Percentiles rank a stretch among this genome's conserved stretches.
These are phyloP conservation scores for Colletotrichum sp. DNA, from an alignment of 2,329 filamentous ascomycete genomes.

Conservation along the genomic window DNA sequence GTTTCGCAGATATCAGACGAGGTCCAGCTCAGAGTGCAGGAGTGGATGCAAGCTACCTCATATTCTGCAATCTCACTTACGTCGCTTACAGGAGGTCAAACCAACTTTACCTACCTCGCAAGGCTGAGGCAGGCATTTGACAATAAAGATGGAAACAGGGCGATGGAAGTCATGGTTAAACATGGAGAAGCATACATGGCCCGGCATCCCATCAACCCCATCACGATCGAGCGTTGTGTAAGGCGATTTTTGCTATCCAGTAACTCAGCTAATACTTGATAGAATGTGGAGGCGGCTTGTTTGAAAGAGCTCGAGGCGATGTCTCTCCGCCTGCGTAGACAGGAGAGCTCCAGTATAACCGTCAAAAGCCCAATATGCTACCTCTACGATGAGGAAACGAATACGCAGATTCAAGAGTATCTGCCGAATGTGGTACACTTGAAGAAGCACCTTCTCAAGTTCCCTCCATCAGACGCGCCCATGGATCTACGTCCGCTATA, in stretches of 20 bases:
- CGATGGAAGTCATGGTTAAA: neutral
- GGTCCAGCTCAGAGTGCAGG: neutral
- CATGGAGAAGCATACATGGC: neutral
- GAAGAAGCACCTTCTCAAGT: conserved; percentile 50
- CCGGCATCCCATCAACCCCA: neutral
- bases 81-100: neutral
- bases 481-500: conserved; percentile 33
- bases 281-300: neutral
- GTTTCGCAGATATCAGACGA: neutral
- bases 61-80: neutral
- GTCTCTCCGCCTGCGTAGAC: neutral
- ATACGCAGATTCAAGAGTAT: conserved; percentile 61
- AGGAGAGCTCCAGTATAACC: conserved; percentile 17
- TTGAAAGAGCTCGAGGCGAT: neutral
- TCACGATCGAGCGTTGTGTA: neutral
- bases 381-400: conserved; percentile 48
- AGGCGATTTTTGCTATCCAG: neutral
- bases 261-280: neutral
- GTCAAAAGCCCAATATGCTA: conserved; percentile 54
- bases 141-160: neutral
- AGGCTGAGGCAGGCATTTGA: neutral
- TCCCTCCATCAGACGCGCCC: conserved; percentile 29
- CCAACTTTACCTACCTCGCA: neutral
- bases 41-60: neutral
- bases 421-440: conserved; percentile 52